These are phyloP conservation scores for Hypoxylon sp. DNA, from an alignment of 2,329 filamentous ascomycete species.

Conservation along the genomic window DNA sequence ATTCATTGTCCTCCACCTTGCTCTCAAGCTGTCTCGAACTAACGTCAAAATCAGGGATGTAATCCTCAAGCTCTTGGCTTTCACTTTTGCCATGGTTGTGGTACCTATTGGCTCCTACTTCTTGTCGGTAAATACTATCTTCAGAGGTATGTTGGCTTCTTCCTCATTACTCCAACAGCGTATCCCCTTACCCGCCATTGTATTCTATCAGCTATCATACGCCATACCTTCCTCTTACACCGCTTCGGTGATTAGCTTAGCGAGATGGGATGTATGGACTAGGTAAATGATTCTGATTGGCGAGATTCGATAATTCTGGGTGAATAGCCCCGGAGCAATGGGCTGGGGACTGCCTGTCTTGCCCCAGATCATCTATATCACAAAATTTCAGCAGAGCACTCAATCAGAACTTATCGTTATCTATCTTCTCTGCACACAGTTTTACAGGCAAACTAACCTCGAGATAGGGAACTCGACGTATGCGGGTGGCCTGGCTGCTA, in stretches of 20 bases:
- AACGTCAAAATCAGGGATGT: conserved; percentile 69
- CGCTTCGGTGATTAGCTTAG: background rate
- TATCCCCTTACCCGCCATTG: background rate
- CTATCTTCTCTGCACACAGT: background rate
- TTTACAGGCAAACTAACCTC: conserved; percentile 4
- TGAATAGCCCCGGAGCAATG: background rate
- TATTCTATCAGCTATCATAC: background rate
- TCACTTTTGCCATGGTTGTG: conserved; percentile 91
- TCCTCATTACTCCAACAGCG: conserved; percentile 5
- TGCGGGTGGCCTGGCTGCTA: conserved; percentile 84
- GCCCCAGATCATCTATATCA: background rate
- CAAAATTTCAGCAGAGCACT: background rate
- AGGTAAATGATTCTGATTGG: too few species aligned
- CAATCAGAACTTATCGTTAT: too few species aligned
- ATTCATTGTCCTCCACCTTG: background rate
- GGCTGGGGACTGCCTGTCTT: background rate
- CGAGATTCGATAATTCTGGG: too few species aligned
- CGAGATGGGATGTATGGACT: background rate
- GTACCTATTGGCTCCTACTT: conserved; percentile 92
- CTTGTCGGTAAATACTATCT: conserved; percentile 78
- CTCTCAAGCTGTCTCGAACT: conserved; percentile 7
- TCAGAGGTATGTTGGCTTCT: conserved; percentile 71
- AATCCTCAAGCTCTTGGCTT: conserved; percentile 88
- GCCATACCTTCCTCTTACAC: background rate
- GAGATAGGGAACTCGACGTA: conserved; percentile 84